These are phyloP conservation scores for Brassica carinata DNA, from an alignment of 345 rosid genomes.

Conservation along the genomic window DNA sequence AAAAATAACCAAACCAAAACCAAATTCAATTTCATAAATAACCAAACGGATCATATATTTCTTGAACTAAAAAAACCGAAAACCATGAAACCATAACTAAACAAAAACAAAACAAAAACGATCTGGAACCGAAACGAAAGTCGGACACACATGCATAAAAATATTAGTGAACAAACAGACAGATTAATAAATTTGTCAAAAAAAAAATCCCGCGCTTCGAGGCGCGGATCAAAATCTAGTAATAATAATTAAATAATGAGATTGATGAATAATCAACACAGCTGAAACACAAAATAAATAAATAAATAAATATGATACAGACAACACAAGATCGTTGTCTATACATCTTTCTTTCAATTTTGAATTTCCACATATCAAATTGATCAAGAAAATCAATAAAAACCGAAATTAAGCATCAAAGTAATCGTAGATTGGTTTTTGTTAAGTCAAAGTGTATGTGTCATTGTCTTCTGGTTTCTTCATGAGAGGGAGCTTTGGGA, in stretches of 20 bases:
- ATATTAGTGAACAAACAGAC: too few relatives aligned
- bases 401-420: neutral
- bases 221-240: too few relatives aligned
- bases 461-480: constrained; percentile 3
- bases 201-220: too few relatives aligned
- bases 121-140: too few relatives aligned
- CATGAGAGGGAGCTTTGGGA: constrained; percentile 50
- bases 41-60: too few relatives aligned
- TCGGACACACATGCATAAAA: too few relatives aligned
- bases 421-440: constrained; percentile 10
- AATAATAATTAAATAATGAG: constrained; percentile 25
- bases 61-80: too few relatives aligned
- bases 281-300: neutral
- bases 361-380: neutral
- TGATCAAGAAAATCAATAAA: constrained; percentile 14
- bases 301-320: constrained; percentile 29
- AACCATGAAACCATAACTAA: too few relatives aligned
- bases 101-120: too few relatives aligned
- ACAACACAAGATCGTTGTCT: constrained; percentile 37
- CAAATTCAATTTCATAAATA: too few relatives aligned
- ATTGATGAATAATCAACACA: constrained; percentile 20
- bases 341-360: constrained; percentile 10
- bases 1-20: too few relatives aligned
- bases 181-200: too few relatives aligned
- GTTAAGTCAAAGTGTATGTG: constrained; percentile 37